Conservation (phyloP, 2,329 filamentous ascomycete species). For the Ascochyta viciae-villosae region DNA sequence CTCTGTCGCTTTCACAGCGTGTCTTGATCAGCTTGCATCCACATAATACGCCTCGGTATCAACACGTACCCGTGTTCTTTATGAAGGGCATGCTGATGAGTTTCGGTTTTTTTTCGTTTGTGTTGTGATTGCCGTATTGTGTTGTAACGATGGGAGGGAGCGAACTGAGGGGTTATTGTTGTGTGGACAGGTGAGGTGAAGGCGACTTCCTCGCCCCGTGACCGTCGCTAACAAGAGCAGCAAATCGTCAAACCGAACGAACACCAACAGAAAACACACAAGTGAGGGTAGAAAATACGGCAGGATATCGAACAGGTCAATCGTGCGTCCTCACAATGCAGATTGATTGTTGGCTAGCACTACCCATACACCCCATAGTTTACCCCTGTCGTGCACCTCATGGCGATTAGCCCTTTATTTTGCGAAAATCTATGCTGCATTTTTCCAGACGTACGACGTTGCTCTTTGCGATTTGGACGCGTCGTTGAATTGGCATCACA, state of each 20-base stretch:
- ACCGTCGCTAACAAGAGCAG: background rate
- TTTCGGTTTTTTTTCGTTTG: background rate
- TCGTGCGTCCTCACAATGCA: no score
- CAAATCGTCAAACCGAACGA: background rate
- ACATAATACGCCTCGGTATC: background rate
- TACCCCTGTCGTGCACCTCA: no score
- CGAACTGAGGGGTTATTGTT: background rate
- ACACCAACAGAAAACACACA: no score
- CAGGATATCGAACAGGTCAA: no score
- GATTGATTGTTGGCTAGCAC: no score
- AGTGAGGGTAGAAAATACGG: no score
- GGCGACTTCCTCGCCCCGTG: background rate
- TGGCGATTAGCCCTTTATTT: no score
- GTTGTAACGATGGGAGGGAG: background rate
- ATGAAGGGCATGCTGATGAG: background rate
- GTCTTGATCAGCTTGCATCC: background rate
- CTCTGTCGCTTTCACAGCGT: background rate
- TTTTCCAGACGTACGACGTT: no score
- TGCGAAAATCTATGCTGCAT: no score
- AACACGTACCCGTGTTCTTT: background rate
- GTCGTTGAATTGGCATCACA: no score
- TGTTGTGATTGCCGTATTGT: background rate
- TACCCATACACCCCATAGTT: no score
- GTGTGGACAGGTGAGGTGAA: conserved; percentile 11
- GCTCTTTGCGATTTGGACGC: no score